A percentile compares a stretch with the other conserved stretches of the same genome.
Conservation (phyloP, 441 rosid genomes). For the Macaranga tanarius region DNA sequence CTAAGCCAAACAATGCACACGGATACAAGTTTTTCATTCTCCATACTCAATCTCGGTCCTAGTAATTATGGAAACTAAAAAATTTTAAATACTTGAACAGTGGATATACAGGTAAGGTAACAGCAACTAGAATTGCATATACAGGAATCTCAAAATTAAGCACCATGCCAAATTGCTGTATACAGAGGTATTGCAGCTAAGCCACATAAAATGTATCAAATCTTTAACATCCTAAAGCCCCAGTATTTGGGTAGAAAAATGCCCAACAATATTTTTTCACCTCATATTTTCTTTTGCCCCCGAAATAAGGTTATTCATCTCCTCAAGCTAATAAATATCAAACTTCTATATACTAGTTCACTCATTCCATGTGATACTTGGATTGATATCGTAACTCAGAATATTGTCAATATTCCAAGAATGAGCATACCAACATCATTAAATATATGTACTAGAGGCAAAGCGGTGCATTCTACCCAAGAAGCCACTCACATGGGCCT, state of each 20-base stretch:
- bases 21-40: background rate
- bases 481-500: slow-evolving; percentile 1
- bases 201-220: background rate
- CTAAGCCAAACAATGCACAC: slow-evolving; percentile 1
- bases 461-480: background rate
- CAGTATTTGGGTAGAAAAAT: background rate
- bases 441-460: background rate
- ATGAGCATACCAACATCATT: background rate
- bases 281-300: background rate
- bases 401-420: background rate
- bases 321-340: background rate
- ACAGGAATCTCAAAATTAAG: background rate
- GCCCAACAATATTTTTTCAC: background rate
- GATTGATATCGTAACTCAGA: background rate
- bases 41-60: background rate
- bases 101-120: background rate
- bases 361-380: background rate
- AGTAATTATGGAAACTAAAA: background rate
- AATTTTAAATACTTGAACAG: background rate
- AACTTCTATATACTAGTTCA: background rate
- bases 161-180: background rate
- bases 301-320: background rate
- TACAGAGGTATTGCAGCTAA: background rate
- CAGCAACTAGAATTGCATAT: background rate
- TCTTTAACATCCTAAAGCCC: background rate